Base-by-base conservation (phyloP, 257 asterid species). In the Schizonepeta tenuifolia region DNA sequence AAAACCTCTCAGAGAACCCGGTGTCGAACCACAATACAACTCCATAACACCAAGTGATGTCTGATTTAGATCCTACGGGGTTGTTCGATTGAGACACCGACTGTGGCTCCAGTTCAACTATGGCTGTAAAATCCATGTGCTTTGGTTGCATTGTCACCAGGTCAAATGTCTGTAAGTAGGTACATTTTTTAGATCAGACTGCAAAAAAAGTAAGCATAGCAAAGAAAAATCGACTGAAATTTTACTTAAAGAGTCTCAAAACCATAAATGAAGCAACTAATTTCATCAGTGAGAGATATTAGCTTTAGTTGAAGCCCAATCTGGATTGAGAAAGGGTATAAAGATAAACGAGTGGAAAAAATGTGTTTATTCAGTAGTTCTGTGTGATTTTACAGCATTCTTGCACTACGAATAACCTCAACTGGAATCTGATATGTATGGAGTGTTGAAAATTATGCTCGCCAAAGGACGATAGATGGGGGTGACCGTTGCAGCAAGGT, bases 21-120 rank as follows among this genome's bases (percentile, higher is more conserved):
- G 95, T 91, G 18, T 91, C 98, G 11, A 94, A 94, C 99, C 99
- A 94, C 75, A 94, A 26, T 33, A 91, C 98, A 46, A 91, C 74
- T 78, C 99, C 99, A 68, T 94, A 80, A 72, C 99, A 94, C 83
- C 82, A 78, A 41, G 79, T 78, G 18, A 71, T 76, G 49, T 59
- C 79, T 12, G 40, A 57, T 57, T 81, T 69, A 11, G 86, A 75
- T 53, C 67, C 69, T 1, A 71, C 1, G 28, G 75, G 1, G 44
- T 60, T 67, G 65, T 73, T 77, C 5, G 4, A 58, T 14, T 80
- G 64, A 71, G 67, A 40, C 21, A 46, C 76, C 43, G 6, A 21
- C 78, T 76, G 82, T 7, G 83, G 85, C 58, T 81, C 83, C 72
- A 94, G 82, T 83, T 89, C 97, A 35, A 90, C 86, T 73, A 68